Evolutionary conservation across 2,329 filamentous ascomycete genomes (phyloP).

Genomic region (Pyrenochaeta sp.): DNA sequence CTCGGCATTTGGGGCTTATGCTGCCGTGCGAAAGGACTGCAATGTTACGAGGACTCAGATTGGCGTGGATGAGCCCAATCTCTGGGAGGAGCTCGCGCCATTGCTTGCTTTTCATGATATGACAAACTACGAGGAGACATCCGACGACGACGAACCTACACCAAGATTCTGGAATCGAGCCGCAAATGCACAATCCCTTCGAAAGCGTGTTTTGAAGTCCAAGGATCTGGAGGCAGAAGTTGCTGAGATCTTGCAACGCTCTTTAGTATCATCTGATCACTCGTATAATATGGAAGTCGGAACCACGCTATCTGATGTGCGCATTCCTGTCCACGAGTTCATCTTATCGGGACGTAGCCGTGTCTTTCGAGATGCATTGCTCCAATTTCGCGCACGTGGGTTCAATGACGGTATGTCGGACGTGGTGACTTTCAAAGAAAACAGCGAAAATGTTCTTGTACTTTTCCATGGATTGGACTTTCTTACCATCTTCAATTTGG

Average conservation of each 20-base stretch:
- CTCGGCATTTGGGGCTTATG: slow-evolving; percentile 89
- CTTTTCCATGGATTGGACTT: slow-evolving; percentile 77
- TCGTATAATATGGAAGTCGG: slow-evolving; percentile 55
- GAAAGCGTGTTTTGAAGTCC: slow-evolving; percentile 67
- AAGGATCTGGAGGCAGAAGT: slow-evolving; percentile 73
- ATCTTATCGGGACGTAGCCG: slow-evolving; percentile 78
- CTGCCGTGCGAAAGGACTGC: slow-evolving; percentile 84
- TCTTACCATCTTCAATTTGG: slow-evolving; percentile 79
- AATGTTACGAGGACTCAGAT: slow-evolving; percentile 80
- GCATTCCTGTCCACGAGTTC: slow-evolving; percentile 84
- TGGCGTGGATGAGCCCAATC: slow-evolving; percentile 67
- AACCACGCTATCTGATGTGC: slow-evolving; percentile 71
- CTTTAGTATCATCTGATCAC: slow-evolving; percentile 49
- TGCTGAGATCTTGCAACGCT: slow-evolving; percentile 51
- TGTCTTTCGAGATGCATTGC: slow-evolving; percentile 66
- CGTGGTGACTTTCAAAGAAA: slow-evolving; percentile 64
- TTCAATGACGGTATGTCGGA: slow-evolving; percentile 67
- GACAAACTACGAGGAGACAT: slow-evolving; percentile 48
- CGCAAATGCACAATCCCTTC: slow-evolving; percentile 60
- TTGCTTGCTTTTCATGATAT: slow-evolving; percentile 75
- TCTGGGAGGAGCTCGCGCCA: slow-evolving; percentile 78
- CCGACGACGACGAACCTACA: slow-evolving; percentile 55
- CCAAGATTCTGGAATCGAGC: slow-evolving; percentile 61
- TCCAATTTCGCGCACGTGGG: slow-evolving; percentile 65
- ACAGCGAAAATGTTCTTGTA: slow-evolving; percentile 64